Evolutionary conservation across 2,329 filamentous ascomycete species (phyloP).

Genomic region (Cryphonectria naterciae): DNA sequence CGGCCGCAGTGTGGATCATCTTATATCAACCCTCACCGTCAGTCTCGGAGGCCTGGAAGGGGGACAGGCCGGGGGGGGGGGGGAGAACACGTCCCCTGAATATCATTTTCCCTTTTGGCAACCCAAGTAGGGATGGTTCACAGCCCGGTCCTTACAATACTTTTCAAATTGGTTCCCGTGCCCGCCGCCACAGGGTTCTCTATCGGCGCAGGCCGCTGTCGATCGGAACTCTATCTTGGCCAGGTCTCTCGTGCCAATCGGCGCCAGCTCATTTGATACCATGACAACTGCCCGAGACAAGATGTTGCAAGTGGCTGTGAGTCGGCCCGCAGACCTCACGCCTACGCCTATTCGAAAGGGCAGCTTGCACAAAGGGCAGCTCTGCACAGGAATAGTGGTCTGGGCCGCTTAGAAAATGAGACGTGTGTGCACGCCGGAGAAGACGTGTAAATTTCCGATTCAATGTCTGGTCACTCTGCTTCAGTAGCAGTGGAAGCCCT

Average conservation of each 20-base stretch:
- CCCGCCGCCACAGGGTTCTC: background rate
- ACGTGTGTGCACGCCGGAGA: background rate
- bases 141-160: background rate
- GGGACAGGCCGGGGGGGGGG: too few relatives aligned
- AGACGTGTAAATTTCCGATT: too few relatives aligned
- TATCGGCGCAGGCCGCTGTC: constrained; percentile 1
- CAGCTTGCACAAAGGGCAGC: background rate
- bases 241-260: background rate
- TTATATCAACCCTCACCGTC: background rate
- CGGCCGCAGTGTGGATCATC: background rate
- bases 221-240: background rate
- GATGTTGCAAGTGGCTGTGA: background rate
- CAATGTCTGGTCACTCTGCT: too few relatives aligned
- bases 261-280: background rate
- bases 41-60: background rate
- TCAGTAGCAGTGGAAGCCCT: too few relatives aligned
- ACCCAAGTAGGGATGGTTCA: background rate
- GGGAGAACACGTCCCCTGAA: constrained; percentile 1
- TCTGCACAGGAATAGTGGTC: background rate
- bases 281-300: background rate
- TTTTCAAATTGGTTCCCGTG: background rate
- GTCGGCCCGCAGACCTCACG: background rate
- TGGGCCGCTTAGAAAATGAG: background rate
- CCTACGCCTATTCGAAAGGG: background rate
- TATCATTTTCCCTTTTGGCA: constrained; percentile 11